These are phyloP conservation scores for Aeschynomene evenia DNA, from an alignment of 306 rosid genomes.

Conservation along the genomic window DNA sequence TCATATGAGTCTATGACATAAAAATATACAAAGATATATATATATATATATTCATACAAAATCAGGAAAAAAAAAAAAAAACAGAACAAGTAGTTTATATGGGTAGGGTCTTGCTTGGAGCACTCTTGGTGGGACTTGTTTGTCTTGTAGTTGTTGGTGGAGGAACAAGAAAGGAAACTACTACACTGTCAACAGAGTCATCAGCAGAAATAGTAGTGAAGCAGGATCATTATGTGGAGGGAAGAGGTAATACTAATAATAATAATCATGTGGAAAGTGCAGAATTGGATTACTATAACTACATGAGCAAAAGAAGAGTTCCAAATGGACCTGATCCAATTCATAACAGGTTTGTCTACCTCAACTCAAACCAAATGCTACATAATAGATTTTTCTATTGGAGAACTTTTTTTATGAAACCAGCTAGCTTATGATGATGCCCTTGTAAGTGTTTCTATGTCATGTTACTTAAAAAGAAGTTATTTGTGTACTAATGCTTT, in stretches of 20 bases:
- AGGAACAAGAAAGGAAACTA: constrained; percentile 12
- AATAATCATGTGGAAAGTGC: constrained; percentile 35
- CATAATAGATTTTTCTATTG: not conserved
- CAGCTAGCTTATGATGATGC: too few relatives aligned
- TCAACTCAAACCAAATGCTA: not conserved
- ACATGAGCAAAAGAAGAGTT: constrained; percentile 66
- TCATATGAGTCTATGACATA: not conserved
- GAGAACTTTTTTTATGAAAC: not conserved
- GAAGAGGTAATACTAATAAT: too few relatives aligned
- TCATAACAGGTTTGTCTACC: constrained; percentile 61
- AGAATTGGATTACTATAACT: constrained; percentile 46
- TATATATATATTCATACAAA: too few relatives aligned
- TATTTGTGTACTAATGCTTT: too few relatives aligned
- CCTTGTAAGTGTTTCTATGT: too few relatives aligned
- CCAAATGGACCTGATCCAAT: constrained; percentile 78
- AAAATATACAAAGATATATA: not conserved
- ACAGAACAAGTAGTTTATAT: constrained; percentile 10
- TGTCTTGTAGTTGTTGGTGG: constrained; percentile 37
- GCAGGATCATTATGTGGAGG: constrained; percentile 16
- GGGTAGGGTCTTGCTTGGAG: constrained; percentile 37
- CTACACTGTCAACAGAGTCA: constrained; percentile 1
- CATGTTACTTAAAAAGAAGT: too few relatives aligned
- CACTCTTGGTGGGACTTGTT: constrained; percentile 43
- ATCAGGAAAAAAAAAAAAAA: not conserved
- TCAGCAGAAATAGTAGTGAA: constrained; percentile 18